These are phyloP conservation scores for Tylopilus sp. DNA, from an alignment of 1,284 basidiomycete species.

Conservation along the genomic window DNA sequence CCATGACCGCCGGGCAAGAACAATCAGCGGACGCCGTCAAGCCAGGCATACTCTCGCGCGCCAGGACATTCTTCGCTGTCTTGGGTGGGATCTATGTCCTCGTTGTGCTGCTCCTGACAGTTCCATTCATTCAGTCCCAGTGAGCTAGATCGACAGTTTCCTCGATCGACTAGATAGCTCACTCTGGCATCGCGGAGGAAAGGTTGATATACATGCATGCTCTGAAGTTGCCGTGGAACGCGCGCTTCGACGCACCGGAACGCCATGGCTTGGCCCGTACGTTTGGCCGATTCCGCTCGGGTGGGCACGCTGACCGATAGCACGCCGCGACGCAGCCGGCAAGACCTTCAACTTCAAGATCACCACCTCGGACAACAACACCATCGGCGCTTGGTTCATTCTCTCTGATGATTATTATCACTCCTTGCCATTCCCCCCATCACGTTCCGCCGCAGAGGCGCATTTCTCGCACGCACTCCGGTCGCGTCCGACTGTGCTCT, in stretches of 20 bases:
- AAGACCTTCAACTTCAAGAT: slow-evolving; percentile 76
- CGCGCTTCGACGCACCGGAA: slow-evolving; percentile 66
- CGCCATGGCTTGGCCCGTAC: slow-evolving; percentile 79
- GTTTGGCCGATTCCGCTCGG: slow-evolving; percentile 30
- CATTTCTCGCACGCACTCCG: slow-evolving; percentile 47
- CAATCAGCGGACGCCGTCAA: slow-evolving; percentile 6
- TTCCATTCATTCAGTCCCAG: slow-evolving; percentile 73
- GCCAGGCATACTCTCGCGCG: slow-evolving; percentile 29
- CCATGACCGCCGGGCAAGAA: slow-evolving; percentile 8
- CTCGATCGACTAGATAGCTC: slow-evolving; percentile 8
- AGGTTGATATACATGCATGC: slow-evolving; percentile 67
- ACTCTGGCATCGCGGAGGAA: slow-evolving; percentile 12
- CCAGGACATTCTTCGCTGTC: slow-evolving; percentile 35
- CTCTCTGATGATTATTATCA: slow-evolving; percentile 70
- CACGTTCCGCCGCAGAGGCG: slow-evolving; percentile 33
- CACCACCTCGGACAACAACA: slow-evolving; percentile 71
- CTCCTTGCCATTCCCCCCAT: slow-evolving; percentile 36
- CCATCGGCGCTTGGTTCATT: slow-evolving; percentile 87
- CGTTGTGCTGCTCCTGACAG: slow-evolving; percentile 52
- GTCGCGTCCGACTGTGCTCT: slow-evolving; percentile 72
- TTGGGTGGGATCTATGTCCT: slow-evolving; percentile 53
- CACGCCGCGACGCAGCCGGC: slow-evolving; percentile 48
- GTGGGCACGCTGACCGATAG: not conserved
- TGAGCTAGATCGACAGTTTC: slow-evolving; percentile 39
- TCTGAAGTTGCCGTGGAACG: slow-evolving; percentile 59